These are phyloP conservation scores for Senna siamea DNA, from an alignment of 306 rosid genomes.

Conservation along the genomic window DNA sequence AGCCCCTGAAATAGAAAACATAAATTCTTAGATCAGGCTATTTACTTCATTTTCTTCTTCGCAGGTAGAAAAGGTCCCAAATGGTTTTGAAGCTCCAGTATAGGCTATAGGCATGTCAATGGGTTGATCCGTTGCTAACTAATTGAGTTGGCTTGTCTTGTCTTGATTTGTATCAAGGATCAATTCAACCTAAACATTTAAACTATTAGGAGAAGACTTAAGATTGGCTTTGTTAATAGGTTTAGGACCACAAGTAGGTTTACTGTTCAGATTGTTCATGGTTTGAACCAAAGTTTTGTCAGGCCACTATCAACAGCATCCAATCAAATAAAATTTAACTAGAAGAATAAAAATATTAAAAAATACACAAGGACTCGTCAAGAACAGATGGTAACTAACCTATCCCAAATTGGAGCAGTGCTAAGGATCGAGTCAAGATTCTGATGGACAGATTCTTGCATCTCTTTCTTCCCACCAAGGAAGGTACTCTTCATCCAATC, in stretches of 20 bases:
- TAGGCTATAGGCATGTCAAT: too few species aligned
- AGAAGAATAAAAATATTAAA: constrained; percentile 17
- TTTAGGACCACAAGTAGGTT: too few species aligned
- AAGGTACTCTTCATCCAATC: constrained; percentile 80
- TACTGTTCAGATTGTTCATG: too few species aligned
- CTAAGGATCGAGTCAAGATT: constrained; percentile 69
- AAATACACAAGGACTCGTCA: constrained; percentile 15
- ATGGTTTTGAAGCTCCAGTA: too few species aligned
- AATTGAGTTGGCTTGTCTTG: too few species aligned
- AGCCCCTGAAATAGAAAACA: neutral
- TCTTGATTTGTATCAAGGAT: too few species aligned
- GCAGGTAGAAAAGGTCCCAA: neutral
- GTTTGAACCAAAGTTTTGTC: constrained; percentile 7
- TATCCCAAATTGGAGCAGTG: constrained; percentile 97
- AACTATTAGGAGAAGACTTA: too few species aligned
- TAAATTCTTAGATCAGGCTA: neutral
- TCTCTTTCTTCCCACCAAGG: constrained; percentile 69
- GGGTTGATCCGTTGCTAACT: too few species aligned
- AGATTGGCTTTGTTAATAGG: too few species aligned
- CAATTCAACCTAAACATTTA: too few species aligned
- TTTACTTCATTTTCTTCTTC: neutral
- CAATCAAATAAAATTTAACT: constrained; percentile 21
- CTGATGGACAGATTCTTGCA: constrained; percentile 62
- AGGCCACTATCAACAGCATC: constrained; percentile 22
- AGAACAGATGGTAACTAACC: constrained; percentile 56